Evolutionary conservation across 176 grass and related monocot genomes (phyloP).

Genomic region (Neostapfia colusana): DNA sequence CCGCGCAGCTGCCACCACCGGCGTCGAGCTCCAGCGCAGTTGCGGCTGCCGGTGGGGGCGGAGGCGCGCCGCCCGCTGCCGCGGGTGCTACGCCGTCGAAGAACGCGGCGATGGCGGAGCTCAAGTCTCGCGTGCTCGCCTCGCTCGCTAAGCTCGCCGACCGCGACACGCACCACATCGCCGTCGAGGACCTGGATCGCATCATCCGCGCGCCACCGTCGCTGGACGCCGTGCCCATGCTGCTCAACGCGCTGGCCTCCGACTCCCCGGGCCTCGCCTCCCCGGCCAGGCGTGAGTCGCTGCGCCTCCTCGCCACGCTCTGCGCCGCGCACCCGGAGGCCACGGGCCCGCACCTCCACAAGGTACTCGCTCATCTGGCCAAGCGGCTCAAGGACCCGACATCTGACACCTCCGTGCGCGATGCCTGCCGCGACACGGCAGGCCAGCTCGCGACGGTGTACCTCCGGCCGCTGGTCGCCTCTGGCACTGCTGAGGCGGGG

Average conservation of each 20-base stretch:
- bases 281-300: slow-evolving; percentile 63
- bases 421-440: slow-evolving; percentile 66
- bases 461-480: slow-evolving; percentile 45
- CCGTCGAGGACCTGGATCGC: slow-evolving; percentile 84
- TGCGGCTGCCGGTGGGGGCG: not conserved
- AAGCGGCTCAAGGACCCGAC: slow-evolving; percentile 74
- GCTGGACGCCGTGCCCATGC: slow-evolving; percentile 74
- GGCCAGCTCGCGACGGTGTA: slow-evolving; percentile 75
- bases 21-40: slow-evolving; percentile 17
- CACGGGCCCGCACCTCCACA: slow-evolving; percentile 62
- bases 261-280: slow-evolving; percentile 52
- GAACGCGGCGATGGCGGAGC: slow-evolving; percentile 79
- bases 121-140: slow-evolving; percentile 81
- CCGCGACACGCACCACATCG: slow-evolving; percentile 95
- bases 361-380: slow-evolving; percentile 70
- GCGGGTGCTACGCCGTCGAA: slow-evolving; percentile 36
- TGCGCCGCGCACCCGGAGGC: slow-evolving; percentile 64
- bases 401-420: slow-evolving; percentile 78
- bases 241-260: slow-evolving; percentile 68
- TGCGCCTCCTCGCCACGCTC: slow-evolving; percentile 68
- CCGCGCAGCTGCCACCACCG: slow-evolving; percentile 39
- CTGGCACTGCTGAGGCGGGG: slow-evolving; percentile 10
- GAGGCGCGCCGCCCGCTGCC: not conserved
- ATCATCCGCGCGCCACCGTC: slow-evolving; percentile 75
- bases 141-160: slow-evolving; percentile 85